A percentile compares a stretch with the other conserved stretches of the same genome.
phyloP scores from a whole-genome alignment of 169 alveolate genomes.

The Cryptosporidium felis region DNA sequence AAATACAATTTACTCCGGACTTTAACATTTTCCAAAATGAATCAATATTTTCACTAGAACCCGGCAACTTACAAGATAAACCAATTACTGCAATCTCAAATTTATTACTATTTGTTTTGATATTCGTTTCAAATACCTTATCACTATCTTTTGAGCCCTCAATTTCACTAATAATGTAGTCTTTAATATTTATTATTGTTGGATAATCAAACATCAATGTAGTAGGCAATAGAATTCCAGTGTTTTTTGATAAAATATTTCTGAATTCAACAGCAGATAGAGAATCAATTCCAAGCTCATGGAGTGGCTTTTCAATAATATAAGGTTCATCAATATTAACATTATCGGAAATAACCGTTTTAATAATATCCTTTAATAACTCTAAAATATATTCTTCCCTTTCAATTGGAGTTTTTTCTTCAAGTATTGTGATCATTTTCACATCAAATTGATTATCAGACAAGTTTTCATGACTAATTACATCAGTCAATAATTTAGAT shows the following conservation, averaged over 20 bases:
- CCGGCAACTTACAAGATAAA: conserved; percentile 76
- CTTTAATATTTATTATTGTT: conserved; percentile 41
- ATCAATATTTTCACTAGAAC: conserved; percentile 52
- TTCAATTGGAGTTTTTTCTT: not conserved
- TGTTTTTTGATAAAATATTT: conserved; percentile 68
- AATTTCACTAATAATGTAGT: not conserved
- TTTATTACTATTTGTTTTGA: not conserved
- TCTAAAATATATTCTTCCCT: conserved; percentile 1
- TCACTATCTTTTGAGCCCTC: not conserved
- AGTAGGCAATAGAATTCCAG: conserved; percentile 73
- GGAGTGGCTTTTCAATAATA: conserved; percentile 66
- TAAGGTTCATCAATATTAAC: not conserved
- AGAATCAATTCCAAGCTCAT: conserved; percentile 76
- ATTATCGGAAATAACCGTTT: not conserved
- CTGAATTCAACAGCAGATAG: conserved; percentile 78
- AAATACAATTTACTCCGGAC: conserved; percentile 33
- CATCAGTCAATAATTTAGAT: conserved; percentile 16
- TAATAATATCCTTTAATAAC: conserved; percentile 28
- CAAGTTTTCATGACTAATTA: not conserved
- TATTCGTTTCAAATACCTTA: not conserved
- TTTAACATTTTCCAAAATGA: conserved; percentile 55
- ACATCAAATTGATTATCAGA: not conserved
- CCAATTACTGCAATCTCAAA: conserved; percentile 73
- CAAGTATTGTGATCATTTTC: not conserved
- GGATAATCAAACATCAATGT: conserved; percentile 75